Conservation (phyloP, 345 rosid genomes). For the Populus davidiana region DNA sequence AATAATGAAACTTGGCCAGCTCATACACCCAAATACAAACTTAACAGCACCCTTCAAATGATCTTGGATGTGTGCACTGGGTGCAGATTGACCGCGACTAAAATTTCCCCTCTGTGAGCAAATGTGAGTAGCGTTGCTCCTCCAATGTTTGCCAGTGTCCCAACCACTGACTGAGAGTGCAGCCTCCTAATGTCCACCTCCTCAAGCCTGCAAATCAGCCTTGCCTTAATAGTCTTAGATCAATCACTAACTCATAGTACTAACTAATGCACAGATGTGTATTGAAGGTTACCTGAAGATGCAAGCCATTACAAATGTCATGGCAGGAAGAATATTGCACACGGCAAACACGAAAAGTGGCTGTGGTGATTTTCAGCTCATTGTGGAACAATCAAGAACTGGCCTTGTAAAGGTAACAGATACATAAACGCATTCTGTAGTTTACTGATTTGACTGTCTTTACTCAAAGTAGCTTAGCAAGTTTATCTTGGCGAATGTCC, state of each 20-base stretch:
- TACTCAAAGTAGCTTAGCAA: neutral
- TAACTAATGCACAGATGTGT: neutral
- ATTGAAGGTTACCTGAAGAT: too few relatives aligned
- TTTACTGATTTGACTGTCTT: neutral
- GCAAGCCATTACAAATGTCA: too few relatives aligned
- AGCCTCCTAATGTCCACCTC: neutral
- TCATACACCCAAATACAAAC: neutral
- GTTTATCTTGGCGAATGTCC: neutral
- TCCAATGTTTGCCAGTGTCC: neutral
- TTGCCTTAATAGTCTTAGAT: neutral
- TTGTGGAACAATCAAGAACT: neutral
- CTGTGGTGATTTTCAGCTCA: neutral
- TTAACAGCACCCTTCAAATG: neutral
- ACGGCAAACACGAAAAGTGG: neutral
- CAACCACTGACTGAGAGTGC: neutral
- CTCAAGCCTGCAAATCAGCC: neutral
- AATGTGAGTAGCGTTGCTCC: neutral
- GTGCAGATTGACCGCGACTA: neutral
- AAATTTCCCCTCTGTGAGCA: neutral
- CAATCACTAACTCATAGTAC: neutral
- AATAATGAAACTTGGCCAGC: neutral
- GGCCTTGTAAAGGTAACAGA: neutral
- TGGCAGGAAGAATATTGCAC: neutral
- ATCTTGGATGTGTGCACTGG: neutral
- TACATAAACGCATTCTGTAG: neutral